phyloP scores from a whole-genome alignment of 108 stramenopile genomes.

The Schizochytrium sp. region DNA sequence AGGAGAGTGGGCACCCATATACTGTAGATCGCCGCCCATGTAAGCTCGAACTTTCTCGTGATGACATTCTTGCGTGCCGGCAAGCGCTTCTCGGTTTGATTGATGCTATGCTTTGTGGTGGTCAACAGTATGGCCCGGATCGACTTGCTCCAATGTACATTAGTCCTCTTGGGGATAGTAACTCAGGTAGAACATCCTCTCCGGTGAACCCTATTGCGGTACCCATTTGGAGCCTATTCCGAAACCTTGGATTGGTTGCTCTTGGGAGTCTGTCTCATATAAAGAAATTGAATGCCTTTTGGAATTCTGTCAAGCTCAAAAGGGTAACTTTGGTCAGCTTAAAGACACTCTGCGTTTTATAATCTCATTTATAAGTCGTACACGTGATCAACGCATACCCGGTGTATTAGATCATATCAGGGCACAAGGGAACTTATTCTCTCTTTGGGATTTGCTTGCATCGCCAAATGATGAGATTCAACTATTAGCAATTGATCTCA shows the following conservation, averaged over 20 bases:
- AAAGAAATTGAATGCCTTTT: neutral
- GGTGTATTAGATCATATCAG: neutral
- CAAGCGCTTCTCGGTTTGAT: neutral
- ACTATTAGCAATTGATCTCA: neutral
- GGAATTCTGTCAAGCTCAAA: constrained; percentile 49
- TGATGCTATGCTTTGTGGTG: constrained; percentile 27
- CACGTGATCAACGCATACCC: neutral
- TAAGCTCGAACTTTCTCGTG: neutral
- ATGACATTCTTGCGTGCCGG: neutral
- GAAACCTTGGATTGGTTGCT: neutral
- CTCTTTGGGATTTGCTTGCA: neutral
- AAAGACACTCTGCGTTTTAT: neutral
- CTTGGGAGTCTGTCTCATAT: neutral
- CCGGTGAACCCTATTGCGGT: neutral
- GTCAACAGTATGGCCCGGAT: neutral
- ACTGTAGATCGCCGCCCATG: neutral
- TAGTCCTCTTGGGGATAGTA: neutral
- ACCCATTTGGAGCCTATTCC: no score
- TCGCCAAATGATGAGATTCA: constrained; percentile 15
- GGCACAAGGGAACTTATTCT: constrained; percentile 26
- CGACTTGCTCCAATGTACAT: neutral
- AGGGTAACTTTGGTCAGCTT: neutral
- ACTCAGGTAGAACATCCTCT: neutral
- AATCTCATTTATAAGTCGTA: constrained; percentile 16
- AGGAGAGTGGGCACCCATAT: neutral